These are phyloP conservation scores for Groenewaldozyma tartarivorans DNA, from an alignment of 805 yeast genomes.

Conservation along the genomic window DNA sequence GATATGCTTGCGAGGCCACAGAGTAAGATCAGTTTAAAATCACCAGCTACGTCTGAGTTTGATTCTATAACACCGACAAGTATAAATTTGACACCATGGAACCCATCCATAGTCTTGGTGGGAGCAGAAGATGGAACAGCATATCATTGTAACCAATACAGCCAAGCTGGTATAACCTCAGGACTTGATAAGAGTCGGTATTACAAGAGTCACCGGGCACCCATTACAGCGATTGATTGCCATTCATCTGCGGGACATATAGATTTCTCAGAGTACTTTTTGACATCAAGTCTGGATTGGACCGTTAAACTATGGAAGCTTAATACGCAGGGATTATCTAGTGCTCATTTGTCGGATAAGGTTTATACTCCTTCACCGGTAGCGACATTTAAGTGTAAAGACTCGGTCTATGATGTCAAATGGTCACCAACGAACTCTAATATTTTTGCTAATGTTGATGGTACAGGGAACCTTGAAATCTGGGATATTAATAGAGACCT, in stretches of 20 bases:
- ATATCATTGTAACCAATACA: slow-evolving; percentile 25
- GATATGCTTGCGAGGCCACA: slow-evolving; percentile 30
- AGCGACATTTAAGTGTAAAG: slow-evolving; percentile 11
- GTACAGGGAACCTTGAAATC: slow-evolving; percentile 27
- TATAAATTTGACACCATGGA: slow-evolving; percentile 21
- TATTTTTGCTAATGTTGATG: slow-evolving; percentile 29
- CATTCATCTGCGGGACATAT: slow-evolving; percentile 20
- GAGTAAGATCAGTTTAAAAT: slow-evolving; percentile 21
- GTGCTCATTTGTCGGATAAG: not conserved
- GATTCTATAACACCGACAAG: slow-evolving; percentile 26
- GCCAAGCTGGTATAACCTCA: slow-evolving; percentile 23
- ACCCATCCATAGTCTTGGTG: slow-evolving; percentile 24
- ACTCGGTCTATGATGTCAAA: slow-evolving; percentile 27
- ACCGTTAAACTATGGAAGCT: slow-evolving; percentile 28
- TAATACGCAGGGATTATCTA: not conserved
- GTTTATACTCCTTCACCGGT: not conserved
- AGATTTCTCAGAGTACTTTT: slow-evolving; percentile 21
- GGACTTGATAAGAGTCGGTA: slow-evolving; percentile 22
- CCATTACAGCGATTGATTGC: slow-evolving; percentile 24
- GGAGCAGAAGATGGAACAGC: slow-evolving; percentile 32
- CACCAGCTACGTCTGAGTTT: slow-evolving; percentile 16
- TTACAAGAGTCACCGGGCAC: slow-evolving; percentile 27
- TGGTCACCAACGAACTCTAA: slow-evolving; percentile 29
- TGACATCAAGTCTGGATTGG: slow-evolving; percentile 31
- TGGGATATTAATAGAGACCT: slow-evolving; percentile 30